A percentile compares a stretch with the other conserved stretches of the same genome.
Conservation (phyloP, 768 basidiomycete species). For the Xerocomellus intermedius region DNA sequence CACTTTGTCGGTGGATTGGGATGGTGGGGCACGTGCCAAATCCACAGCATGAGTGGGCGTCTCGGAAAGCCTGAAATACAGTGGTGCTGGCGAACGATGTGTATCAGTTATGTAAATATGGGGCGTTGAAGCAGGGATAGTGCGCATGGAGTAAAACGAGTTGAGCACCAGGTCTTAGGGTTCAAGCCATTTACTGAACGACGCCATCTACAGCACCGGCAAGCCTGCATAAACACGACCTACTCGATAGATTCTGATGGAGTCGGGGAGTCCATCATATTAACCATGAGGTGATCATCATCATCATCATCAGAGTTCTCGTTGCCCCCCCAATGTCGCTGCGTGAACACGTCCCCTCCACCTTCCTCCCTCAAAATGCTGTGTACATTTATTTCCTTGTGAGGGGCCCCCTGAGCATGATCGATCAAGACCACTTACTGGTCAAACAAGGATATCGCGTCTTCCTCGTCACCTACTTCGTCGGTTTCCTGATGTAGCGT, state of each 20-base stretch:
- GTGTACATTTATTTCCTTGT: conserved; percentile 7
- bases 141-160: conserved; percentile 3
- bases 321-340: conserved; percentile 39
- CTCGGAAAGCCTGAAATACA: not conserved
- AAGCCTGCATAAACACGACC: conserved; percentile 6
- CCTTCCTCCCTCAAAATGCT: conserved; percentile 65
- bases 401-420: conserved; percentile 2
- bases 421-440: conserved; percentile 47
- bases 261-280: conserved; percentile 24
- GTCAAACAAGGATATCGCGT: conserved; percentile 68
- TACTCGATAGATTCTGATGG: conserved; percentile 9
- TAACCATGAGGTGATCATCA: conserved; percentile 20
- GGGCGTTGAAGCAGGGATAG: not conserved
- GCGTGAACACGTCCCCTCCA: conserved; percentile 50
- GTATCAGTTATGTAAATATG: not conserved
- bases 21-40: conserved; percentile 14
- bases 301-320: conserved; percentile 28
- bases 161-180: conserved; percentile 9
- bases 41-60: conserved; percentile 4
- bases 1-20: too few relatives aligned
- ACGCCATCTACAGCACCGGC: conserved; percentile 11
- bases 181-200: not conserved
- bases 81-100: not conserved
- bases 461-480: conserved; percentile 41
- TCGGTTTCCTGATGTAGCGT: conserved; percentile 29